These are phyloP conservation scores for Aspergillus amoenus DNA, from an alignment of 2,329 filamentous ascomycete species.

Conservation along the genomic window DNA sequence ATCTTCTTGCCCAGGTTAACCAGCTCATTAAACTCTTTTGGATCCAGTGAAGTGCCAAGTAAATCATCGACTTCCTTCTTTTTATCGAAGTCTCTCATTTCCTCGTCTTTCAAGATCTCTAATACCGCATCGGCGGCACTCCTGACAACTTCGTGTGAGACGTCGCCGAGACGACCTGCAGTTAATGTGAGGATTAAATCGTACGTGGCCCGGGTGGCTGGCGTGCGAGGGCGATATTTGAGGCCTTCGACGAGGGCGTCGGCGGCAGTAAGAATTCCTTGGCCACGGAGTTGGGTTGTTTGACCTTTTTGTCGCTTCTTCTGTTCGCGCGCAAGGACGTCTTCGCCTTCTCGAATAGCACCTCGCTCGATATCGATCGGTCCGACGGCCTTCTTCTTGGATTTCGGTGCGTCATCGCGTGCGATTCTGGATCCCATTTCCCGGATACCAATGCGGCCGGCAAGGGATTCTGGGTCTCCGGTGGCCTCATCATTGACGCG, in stretches of 20 bases:
- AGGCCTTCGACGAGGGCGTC: conserved; percentile 90
- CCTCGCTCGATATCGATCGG: conserved; percentile 73
- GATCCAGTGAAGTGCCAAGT: conserved; percentile 74
- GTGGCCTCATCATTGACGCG: conserved; percentile 92
- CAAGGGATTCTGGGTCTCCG: conserved; percentile 94
- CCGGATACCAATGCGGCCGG: conserved; percentile 85
- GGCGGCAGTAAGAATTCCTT: conserved; percentile 77
- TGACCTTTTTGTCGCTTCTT: conserved; percentile 80
- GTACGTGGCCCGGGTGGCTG: conserved; percentile 87
- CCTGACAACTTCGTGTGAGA: conserved; percentile 84
- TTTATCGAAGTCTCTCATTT: conserved; percentile 95
- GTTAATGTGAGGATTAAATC: conserved; percentile 92
- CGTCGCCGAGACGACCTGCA: conserved; percentile 83
- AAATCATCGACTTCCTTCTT: conserved; percentile 97
- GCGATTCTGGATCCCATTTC: conserved; percentile 90
- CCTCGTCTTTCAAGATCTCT: conserved; percentile 91
- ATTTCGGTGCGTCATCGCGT: conserved; percentile 75
- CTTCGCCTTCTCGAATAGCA: conserved; percentile 73
- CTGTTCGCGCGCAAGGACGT: conserved; percentile 80
- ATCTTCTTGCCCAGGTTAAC: conserved; percentile 98
- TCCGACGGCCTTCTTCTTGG: conserved; percentile 69
- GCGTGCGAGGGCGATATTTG: conserved; percentile 85
- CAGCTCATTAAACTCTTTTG: conserved; percentile 95
- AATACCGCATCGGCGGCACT: conserved; percentile 91
- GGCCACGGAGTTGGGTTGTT: conserved; percentile 65